Conservation (phyloP, 176 grass and related monocot species). For the Aegilops tauschii region DNA sequence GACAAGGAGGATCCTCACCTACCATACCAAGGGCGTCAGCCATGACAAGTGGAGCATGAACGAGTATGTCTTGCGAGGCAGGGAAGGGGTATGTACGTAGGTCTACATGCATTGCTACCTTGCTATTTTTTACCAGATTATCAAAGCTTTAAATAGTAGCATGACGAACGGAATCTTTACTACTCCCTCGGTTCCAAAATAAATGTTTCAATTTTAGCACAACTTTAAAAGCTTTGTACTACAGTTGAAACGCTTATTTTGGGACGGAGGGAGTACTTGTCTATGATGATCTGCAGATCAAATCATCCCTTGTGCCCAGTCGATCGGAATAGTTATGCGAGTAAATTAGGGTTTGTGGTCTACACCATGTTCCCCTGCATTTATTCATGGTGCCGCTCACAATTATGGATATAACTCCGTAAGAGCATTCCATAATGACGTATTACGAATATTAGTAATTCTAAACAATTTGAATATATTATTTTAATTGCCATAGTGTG, state of each 20-base stretch:
- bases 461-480: neutral
- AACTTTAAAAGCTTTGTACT: too few species aligned
- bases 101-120: neutral
- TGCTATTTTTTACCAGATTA: neutral
- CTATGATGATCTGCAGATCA: neutral
- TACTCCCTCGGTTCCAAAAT: too few species aligned
- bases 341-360: too few species aligned
- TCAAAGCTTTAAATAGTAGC: neutral
- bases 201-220: too few species aligned
- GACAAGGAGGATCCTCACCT: constrained; percentile 24
- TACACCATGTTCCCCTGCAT: too few species aligned
- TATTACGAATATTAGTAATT: neutral
- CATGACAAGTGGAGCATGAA: constrained; percentile 38
- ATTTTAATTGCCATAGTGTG: neutral
- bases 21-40: neutral
- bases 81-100: neutral
- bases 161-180: neutral
- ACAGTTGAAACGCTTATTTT: too few species aligned
- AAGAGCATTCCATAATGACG: neutral
- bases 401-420: neutral
- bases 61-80: neutral
- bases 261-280: neutral
- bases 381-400: too few species aligned
- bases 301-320: neutral
- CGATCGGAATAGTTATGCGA: neutral